Base-by-base conservation (phyloP, 192 early-diverging fungal species). In the Coemansia sp. region DNA sequence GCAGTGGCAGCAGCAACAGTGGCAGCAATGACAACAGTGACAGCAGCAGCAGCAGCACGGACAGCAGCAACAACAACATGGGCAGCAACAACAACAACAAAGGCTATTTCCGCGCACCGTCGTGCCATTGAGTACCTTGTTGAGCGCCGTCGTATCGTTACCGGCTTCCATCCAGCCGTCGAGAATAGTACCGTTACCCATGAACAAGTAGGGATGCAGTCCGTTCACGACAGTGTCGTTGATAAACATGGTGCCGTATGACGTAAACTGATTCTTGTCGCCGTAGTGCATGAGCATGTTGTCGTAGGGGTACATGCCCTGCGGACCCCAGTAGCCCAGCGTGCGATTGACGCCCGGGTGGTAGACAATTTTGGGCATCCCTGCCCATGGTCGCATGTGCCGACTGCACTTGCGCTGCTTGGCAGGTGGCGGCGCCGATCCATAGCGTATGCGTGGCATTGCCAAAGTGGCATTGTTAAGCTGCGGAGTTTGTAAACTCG, bases 201-300 rank as follows among this genome's bases (percentile, higher is more conserved):
- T 74, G 46, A 82, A 82, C 15, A 82, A 11, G 29, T 82, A 82
- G 42, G 80, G 75, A 43, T 77, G 75, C 9, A 82, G 69, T 2
- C 80, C 80, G 18, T 82, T 65, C 38, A 77, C 72, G 2, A 77
- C 75, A 3, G 80, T 82, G 64, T 82, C 75, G 63, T 82, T 82
- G 40, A 77, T 74, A 44, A 82, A 82, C 80, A 82, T 77, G n/a
- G 80, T 82, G 61, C 80, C 80, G 43, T 70, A 75, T 22, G 80
- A 74, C 13, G 70, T 67, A 41, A 65, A 72, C 57, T 82, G 72
- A 63, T 77, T 67, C 27, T 77, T 82, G 68, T 77, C 75, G 66
- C 80, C 80, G 63, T 72, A 82, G 36, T 64, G 68, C 80, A 82
- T 82, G 3, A 73, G 41, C 40, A 82, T 63, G 46, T 77, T 77